Conservation (phyloP, 2,329 filamentous ascomycete species). For the Chaetomium strumarium region DNA sequence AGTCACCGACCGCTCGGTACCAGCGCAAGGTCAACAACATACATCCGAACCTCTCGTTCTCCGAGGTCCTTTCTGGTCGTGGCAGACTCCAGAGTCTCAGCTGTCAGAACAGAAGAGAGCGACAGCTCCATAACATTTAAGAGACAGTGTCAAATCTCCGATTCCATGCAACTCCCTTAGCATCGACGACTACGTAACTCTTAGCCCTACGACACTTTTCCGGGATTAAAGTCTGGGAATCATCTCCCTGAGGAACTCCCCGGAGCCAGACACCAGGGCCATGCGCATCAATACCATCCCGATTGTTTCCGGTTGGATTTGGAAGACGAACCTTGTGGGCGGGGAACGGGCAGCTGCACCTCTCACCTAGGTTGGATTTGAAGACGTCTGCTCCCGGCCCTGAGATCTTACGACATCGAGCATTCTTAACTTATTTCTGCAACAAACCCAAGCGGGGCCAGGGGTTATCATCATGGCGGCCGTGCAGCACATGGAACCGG, state of each 20-base stretch:
- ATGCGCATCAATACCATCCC: constrained; percentile 17
- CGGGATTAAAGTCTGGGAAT: background rate
- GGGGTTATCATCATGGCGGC: constrained; percentile 23
- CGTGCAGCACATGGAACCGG: constrained; percentile 25
- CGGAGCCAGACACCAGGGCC: constrained; percentile 10
- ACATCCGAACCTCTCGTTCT: background rate
- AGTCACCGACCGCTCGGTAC: background rate
- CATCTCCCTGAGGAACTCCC: background rate
- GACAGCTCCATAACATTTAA: background rate
- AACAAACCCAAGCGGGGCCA: background rate
- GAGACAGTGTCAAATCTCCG: background rate
- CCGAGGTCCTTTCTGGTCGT: background rate
- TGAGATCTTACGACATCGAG: background rate
- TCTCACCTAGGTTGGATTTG: background rate
- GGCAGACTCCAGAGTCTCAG: background rate
- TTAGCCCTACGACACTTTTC: background rate
- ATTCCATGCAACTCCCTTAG: background rate
- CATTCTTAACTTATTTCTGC: too few species aligned
- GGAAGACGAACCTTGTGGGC: background rate
- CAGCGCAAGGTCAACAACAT: background rate
- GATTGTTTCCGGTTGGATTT: constrained; percentile 13
- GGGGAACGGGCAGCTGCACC: background rate
- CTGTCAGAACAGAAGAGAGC: background rate
- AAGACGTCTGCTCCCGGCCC: background rate
- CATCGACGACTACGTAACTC: background rate